Base-by-base conservation (phyloP, 2,329 filamentous ascomycete genomes). In the Aspergillaceae sp. region DNA sequence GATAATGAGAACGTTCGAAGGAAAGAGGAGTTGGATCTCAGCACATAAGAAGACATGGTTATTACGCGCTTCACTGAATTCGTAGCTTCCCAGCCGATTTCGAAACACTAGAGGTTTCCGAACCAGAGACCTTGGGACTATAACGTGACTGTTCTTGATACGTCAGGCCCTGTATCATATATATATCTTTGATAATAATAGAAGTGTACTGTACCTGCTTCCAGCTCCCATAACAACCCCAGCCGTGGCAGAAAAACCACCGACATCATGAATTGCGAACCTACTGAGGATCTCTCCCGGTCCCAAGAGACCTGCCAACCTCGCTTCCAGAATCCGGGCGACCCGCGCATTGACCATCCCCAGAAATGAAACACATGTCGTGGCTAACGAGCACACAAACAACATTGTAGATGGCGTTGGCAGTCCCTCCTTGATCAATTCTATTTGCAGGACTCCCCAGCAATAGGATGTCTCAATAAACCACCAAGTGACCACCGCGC, bases 381-480 rank as follows among this genome's bases (percentile, higher is more conserved):
- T 64, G 6, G 70, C 67, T 8, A 82, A 54, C 0, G 74, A 77
- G 2, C 79, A 79, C 2, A 83, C 74, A 50, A 81, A 83, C 2
- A 77, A 74, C 26, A 83, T 64, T 1, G 74, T 78, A 0, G 74
- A 74, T 0, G 77, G 67, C 0, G 70, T 69, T 0, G 70, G 70
- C 1, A 80, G 61, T 27, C 59, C 58, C 7, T 72, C 62, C 32
- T 73, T 62, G 3, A 80, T 72, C 1, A 83, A 68, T 0, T 73
- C 78, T 3, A 70, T 69, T 60, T 84, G 80, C 41, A 82, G 64
- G 0, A 84, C 71, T 27, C 79, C 80, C 78, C 79, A 83, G 51
- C 71, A 72, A 55, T 79, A 80, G 5, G 70, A 70, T 0, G 72
- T 76, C 43, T 78, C 79, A 42, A 76, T 71, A 43, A 74, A 70